These are phyloP conservation scores for Colletotrichum musicola DNA, from an alignment of 2,329 filamentous ascomycete genomes.

Conservation along the genomic window DNA sequence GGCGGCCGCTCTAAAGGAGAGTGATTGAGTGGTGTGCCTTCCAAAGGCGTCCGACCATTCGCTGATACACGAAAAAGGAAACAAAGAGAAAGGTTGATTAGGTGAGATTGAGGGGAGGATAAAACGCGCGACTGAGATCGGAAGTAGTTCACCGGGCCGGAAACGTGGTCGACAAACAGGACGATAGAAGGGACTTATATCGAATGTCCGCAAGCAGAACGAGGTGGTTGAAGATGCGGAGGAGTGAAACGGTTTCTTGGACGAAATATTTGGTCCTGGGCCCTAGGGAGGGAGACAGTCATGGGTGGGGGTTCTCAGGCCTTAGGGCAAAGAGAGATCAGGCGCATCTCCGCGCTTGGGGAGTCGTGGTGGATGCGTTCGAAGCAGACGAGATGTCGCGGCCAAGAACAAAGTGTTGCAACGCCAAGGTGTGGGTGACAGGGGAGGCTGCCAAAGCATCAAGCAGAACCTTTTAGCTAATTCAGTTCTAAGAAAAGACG, in stretches of 20 bases:
- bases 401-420: constrained; percentile 31
- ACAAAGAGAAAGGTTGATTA: constrained; percentile 24
- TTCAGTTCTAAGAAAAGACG: constrained; percentile 14
- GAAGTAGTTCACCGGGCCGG: constrained; percentile 20
- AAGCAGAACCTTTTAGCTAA: constrained; percentile 3
- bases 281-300: background rate
- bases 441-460: constrained; percentile 13
- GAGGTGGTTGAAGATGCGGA: background rate
- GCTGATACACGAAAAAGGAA: constrained; percentile 13
- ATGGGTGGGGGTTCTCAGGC: constrained; percentile 21
- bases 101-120: constrained; percentile 8
- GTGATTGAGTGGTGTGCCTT: constrained; percentile 29
- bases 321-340: constrained; percentile 8
- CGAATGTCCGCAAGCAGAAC: constrained; percentile 8
- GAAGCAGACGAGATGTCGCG: constrained; percentile 32
- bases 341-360: constrained; percentile 15
- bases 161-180: constrained; percentile 17
- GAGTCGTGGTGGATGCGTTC: constrained; percentile 30
- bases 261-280: constrained; percentile 14
- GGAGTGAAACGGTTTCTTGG: constrained; percentile 4
- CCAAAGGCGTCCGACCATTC: constrained; percentile 34
- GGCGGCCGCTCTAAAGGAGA: constrained; percentile 20
- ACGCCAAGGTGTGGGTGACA: constrained; percentile 22
- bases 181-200: constrained; percentile 30
- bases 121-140: constrained; percentile 18